phyloP scores from a whole-genome alignment of 257 asterid genomes.

The Solanum dulcamara region DNA sequence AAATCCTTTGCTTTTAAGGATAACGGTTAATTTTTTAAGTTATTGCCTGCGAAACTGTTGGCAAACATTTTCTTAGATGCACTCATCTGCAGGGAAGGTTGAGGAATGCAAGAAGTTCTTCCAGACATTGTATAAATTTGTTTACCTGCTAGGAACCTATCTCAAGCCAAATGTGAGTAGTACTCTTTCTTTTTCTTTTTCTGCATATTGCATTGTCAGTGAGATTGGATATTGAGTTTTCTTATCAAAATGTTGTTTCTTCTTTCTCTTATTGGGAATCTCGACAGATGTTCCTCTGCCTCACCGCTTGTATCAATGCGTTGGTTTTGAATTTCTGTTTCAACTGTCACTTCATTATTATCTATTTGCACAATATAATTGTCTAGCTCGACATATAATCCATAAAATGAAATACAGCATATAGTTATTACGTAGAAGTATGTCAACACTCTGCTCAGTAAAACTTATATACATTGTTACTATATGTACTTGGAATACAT shows the following conservation, averaged over 20 bases:
- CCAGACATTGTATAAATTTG: slow-evolving; percentile 68
- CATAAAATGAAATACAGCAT: neutral
- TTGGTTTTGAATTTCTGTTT: neutral
- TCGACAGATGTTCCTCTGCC: neutral
- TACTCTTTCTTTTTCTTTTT: neutral
- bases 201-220: neutral
- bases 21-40: neutral
- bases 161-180: slow-evolving; percentile 89
- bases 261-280: neutral
- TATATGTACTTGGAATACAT: neutral
- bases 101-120: slow-evolving; percentile 70
- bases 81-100: slow-evolving; percentile 52
- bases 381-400: neutral
- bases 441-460: neutral
- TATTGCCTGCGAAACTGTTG: neutral
- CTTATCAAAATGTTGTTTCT: neutral
- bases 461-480: neutral
- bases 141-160: slow-evolving; percentile 87
- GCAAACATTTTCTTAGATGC: neutral
- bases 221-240: neutral
- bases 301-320: neutral
- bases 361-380: neutral
- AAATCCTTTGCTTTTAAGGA: neutral
- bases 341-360: neutral
- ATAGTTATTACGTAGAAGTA: neutral